Evolutionary conservation across 257 asterid genomes (phyloP).

Genomic region (Scutellaria baicalensis): DNA sequence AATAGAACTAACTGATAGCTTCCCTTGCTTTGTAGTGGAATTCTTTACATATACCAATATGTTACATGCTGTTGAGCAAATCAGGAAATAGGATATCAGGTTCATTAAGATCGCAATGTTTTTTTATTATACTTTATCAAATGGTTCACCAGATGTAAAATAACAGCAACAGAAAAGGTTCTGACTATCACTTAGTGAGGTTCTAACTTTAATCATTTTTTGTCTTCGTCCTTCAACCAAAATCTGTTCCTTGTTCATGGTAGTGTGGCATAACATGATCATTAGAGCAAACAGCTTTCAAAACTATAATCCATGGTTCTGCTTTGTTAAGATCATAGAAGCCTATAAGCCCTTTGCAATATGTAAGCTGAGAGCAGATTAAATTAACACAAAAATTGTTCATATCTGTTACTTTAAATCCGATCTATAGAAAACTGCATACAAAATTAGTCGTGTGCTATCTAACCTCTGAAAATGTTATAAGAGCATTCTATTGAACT

Average conservation of each 20-base stretch:
- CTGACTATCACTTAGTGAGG: no score
- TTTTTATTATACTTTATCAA: no score
- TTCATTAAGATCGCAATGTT: no score
- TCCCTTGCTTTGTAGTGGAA: no score
- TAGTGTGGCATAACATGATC: neutral
- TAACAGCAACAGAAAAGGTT: no score
- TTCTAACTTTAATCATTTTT: neutral
- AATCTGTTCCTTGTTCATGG: neutral
- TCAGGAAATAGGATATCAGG: no score
- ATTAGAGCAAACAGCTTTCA: neutral
- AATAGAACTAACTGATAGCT: no score
- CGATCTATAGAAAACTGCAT: conserved; percentile 21
- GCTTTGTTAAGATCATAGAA: conserved; percentile 14
- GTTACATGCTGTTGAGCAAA: no score
- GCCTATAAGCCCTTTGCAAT: conserved; percentile 12
- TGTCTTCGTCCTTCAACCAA: neutral
- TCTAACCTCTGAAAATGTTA: conserved; percentile 39
- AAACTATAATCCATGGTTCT: neutral
- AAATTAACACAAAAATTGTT: conserved; percentile 3
- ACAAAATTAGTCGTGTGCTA: conserved; percentile 37
- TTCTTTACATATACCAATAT: no score
- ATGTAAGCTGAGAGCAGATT: conserved; percentile 7
- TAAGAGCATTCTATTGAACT: conserved; percentile 54
- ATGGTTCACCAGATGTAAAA: no score
- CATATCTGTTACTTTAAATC: conserved; percentile 37